Percentiles rank a stretch among this genome's conserved stretches.
phyloP scores from a whole-genome alignment of 768 basidiomycete species.

The Trametes elegans region DNA sequence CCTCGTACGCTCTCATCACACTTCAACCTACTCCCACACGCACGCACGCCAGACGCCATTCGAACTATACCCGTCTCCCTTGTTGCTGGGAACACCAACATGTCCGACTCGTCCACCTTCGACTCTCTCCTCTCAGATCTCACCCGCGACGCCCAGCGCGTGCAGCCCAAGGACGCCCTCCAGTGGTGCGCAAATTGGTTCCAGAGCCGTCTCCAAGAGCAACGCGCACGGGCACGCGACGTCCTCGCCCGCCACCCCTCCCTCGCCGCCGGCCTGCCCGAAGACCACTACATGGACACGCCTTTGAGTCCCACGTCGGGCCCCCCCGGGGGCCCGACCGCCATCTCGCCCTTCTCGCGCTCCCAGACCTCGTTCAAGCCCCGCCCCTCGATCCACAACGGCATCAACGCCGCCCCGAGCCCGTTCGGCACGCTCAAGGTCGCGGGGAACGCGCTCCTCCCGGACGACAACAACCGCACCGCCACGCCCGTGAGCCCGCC shows the following conservation, averaged over 20 bases:
- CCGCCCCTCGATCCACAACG: constrained; percentile 52
- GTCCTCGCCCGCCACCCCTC: constrained; percentile 53
- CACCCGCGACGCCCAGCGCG: constrained; percentile 80
- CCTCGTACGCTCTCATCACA: not conserved
- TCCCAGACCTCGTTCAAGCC: constrained; percentile 46
- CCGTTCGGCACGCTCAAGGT: constrained; percentile 81
- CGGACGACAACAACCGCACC: constrained; percentile 37
- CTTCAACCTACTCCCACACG: not conserved
- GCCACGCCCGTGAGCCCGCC: constrained; percentile 39
- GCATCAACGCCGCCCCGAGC: constrained; percentile 47
- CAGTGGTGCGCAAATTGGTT: constrained; percentile 97
- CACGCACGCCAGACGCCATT: not conserved
- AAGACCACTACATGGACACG: constrained; percentile 58
- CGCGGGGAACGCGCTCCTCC: constrained; percentile 74
- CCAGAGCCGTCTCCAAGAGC: constrained; percentile 82
- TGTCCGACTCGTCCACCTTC: constrained; percentile 63
- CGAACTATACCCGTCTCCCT: not conserved
- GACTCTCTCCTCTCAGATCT: constrained; percentile 81
- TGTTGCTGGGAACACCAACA: not conserved
- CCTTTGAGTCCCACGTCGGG: constrained; percentile 36
- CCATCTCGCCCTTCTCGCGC: constrained; percentile 49
- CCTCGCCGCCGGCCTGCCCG: constrained; percentile 49
- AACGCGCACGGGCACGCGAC: constrained; percentile 72
- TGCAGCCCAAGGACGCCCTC: constrained; percentile 85
- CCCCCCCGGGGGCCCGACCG: constrained; percentile 35